Evolutionary conservation across 371 early-diverging fungal species (phyloP).

Genomic region (Gilbertella persicaria): DNA sequence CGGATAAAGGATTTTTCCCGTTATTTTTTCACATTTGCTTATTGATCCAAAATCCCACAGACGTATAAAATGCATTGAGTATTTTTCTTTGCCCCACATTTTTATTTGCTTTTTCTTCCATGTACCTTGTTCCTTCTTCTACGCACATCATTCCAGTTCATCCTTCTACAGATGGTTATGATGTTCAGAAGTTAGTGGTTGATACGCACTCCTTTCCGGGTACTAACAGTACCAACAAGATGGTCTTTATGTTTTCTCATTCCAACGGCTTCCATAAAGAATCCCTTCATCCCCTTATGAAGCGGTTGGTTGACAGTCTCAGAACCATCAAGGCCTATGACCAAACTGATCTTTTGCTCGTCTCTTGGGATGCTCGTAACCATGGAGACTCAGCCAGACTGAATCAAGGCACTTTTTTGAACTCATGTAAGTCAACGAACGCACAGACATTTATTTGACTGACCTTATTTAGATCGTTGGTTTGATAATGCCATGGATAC

Average conservation of each 20-base stretch:
- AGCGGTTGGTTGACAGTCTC: conserved; percentile 13
- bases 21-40: too few species aligned
- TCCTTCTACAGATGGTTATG: conserved; percentile 24
- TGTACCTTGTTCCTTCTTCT: conserved; percentile 19
- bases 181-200: conserved; percentile 29
- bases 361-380: conserved; percentile 45
- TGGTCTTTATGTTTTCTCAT: conserved; percentile 39
- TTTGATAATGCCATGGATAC: conserved; percentile 47
- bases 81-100: too few species aligned
- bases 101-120: not conserved
- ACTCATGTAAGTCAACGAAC: conserved; percentile 27
- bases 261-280: conserved; percentile 50
- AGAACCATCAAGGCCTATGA: conserved; percentile 26
- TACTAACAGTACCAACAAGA: conserved; percentile 9
- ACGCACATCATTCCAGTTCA: conserved; percentile 25
- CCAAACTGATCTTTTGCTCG: conserved; percentile 27
- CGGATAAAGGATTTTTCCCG: too few species aligned
- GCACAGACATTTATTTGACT: too few species aligned
- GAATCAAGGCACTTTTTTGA: conserved; percentile 27
- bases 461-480: conserved; percentile 47
- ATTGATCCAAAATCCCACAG: too few species aligned
- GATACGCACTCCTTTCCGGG: conserved; percentile 34
- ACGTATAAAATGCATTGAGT: too few species aligned
- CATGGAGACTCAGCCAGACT: conserved; percentile 50
- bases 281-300: conserved; percentile 39